Conservation (phyloP, 495 filamentous ascomycete species). For the Aspergillus nidulans region DNA sequence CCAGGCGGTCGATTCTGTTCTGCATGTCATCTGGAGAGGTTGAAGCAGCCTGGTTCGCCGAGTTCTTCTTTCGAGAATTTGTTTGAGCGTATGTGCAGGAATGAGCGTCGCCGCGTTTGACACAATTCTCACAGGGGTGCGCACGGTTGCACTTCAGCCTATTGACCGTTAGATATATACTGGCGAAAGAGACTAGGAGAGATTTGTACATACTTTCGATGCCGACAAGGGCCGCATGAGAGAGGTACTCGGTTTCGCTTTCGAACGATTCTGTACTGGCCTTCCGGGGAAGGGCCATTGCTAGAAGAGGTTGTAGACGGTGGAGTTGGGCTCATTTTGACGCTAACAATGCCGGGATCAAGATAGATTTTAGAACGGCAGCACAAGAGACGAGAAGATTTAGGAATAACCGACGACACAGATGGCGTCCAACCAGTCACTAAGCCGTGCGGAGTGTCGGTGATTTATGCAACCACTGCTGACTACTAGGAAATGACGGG, state of each 20-base stretch:
- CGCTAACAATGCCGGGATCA: neutral
- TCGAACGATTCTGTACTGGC: slow-evolving; percentile 81
- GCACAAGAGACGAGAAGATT: neutral
- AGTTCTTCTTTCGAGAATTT: slow-evolving; percentile 69
- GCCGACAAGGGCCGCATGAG: slow-evolving; percentile 88
- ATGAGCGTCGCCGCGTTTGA: slow-evolving; percentile 76
- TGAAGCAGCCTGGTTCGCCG: slow-evolving; percentile 51
- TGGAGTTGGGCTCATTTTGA: slow-evolving; percentile 78
- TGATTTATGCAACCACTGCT: neutral
- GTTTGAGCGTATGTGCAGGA: slow-evolving; percentile 89
- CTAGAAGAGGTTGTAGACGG: slow-evolving; percentile 80
- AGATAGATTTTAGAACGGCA: neutral
- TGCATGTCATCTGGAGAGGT: slow-evolving; percentile 94
- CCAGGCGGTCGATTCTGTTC: slow-evolving; percentile 93
- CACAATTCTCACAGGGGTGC: slow-evolving; percentile 92
- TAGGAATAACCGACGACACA: neutral
- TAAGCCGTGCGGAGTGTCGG: neutral
- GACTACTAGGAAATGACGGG: neutral
- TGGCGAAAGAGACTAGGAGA: slow-evolving; percentile 20
- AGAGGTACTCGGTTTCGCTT: slow-evolving; percentile 93
- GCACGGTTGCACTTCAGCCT: slow-evolving; percentile 92
- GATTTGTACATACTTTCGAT: slow-evolving; percentile 73
- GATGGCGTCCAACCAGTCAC: neutral
- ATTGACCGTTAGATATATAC: slow-evolving; percentile 26
- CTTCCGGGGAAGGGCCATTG: slow-evolving; percentile 76